These are phyloP conservation scores for Sistotremastrum suecicum DNA, from an alignment of 768 basidiomycete species.

Conservation along the genomic window DNA sequence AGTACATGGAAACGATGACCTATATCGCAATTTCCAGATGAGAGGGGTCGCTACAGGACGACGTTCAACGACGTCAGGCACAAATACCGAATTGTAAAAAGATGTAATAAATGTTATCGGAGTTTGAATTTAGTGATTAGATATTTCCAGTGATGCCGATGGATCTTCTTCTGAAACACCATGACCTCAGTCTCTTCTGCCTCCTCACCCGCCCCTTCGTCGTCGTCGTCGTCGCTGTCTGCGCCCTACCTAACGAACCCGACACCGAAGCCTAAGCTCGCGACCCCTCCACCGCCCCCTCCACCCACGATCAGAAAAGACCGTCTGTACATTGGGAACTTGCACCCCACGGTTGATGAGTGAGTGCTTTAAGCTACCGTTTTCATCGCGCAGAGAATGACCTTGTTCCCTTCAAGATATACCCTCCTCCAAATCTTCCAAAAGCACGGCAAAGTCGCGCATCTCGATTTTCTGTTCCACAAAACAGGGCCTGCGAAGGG, in stretches of 20 bases:
- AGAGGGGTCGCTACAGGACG: too few species aligned
- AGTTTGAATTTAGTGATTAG: too few species aligned
- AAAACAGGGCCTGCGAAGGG: slow-evolving; percentile 81
- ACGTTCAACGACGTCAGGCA: too few species aligned
- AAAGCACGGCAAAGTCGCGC: slow-evolving; percentile 84
- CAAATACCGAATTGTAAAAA: too few species aligned
- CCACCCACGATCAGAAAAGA: slow-evolving; percentile 29
- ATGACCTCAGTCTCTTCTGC: too few species aligned
- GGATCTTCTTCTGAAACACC: too few species aligned
- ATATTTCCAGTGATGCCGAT: too few species aligned
- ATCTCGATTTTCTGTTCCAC: slow-evolving; percentile 92
- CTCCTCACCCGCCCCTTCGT: neutral
- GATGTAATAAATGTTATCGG: too few species aligned
- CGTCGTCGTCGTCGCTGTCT: neutral
- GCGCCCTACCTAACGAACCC: neutral
- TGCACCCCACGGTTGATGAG: slow-evolving; percentile 82
- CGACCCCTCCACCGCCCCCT: neutral
- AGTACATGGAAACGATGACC: slow-evolving; percentile 7
- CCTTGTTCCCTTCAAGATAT: slow-evolving; percentile 36
- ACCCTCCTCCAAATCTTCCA: slow-evolving; percentile 80
- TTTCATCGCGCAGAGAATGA: slow-evolving; percentile 5
- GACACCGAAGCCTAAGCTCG: neutral
- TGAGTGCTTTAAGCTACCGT: slow-evolving; percentile 20
- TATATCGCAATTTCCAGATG: slow-evolving; percentile 11
- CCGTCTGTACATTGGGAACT: slow-evolving; percentile 80